Conservation (phyloP, 139 green algal genomes). For the Closterium sp. region DNA sequence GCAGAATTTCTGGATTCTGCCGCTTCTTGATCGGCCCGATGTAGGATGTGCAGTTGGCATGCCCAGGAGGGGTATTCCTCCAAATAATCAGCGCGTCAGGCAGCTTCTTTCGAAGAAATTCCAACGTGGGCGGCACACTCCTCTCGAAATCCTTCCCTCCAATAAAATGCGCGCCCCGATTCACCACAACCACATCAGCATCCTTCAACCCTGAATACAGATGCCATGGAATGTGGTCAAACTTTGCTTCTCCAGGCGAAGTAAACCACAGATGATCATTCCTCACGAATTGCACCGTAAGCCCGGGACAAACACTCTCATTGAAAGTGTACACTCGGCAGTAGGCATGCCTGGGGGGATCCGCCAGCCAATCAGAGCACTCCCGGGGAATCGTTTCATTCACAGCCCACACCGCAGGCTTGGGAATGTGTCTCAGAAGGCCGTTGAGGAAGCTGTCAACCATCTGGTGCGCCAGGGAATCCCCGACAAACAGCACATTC, state of each 20-base stretch:
- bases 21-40: not conserved
- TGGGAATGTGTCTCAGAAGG: not conserved
- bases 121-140: not conserved
- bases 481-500: not conserved
- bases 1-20: not conserved
- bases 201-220: not conserved
- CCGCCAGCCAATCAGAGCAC: not conserved
- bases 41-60: constrained; percentile 3
- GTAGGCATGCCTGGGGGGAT: not conserved
- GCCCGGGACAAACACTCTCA: not conserved
- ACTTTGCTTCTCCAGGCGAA: not conserved
- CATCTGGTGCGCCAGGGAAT: not conserved
- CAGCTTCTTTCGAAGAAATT: not conserved
- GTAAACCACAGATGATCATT: not conserved
- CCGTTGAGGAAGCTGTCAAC: not conserved
- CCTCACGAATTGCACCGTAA: not conserved
- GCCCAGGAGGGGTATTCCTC: not conserved
- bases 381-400: not conserved
- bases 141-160: not conserved
- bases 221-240: not conserved
- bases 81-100: not conserved
- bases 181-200: not conserved
- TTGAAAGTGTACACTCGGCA: not conserved
- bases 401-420: not conserved
- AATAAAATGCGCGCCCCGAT: not conserved